These are phyloP conservation scores for Atkinsonella texensis DNA, from an alignment of 2,329 filamentous ascomycete species.

Conservation along the genomic window DNA sequence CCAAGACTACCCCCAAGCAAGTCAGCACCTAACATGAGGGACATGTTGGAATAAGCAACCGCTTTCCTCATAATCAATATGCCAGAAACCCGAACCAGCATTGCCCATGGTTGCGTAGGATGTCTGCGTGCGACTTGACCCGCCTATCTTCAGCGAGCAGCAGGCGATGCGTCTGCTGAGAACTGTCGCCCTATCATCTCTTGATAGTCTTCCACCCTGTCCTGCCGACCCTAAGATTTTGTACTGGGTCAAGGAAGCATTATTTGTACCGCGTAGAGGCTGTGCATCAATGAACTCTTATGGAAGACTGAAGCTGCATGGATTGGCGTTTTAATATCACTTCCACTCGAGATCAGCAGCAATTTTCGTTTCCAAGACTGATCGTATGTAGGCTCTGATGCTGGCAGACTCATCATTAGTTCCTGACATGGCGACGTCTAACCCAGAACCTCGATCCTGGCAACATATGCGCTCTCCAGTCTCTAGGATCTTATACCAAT, in stretches of 20 bases:
- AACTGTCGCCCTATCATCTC: not conserved
- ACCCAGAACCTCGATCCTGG: conserved; percentile 22
- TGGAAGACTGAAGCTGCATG: not conserved
- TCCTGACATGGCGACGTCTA: conserved; percentile 34
- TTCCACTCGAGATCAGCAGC: conserved; percentile 46
- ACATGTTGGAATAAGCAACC: not conserved
- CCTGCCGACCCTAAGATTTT: not conserved
- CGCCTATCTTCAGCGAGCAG: not conserved
- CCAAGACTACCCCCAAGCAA: not conserved
- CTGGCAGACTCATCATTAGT: conserved; percentile 30
- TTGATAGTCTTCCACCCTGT: not conserved
- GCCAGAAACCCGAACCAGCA: not conserved
- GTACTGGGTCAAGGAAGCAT: not conserved
- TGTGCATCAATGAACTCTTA: not conserved
- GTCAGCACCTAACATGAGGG: not conserved
- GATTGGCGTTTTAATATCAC: conserved; percentile 17
- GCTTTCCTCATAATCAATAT: not conserved
- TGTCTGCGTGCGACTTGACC: not conserved
- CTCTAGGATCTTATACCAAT: conserved; percentile 62
- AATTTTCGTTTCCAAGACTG: conserved; percentile 45
- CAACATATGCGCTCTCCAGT: conserved; percentile 56
- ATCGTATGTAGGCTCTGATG: conserved; percentile 49
- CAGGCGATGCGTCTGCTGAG: not conserved
- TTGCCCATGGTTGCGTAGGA: not conserved
- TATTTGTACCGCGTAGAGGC: not conserved